Conservation (phyloP, 2,329 filamentous ascomycete species). For the Setomelanomma holmii region DNA sequence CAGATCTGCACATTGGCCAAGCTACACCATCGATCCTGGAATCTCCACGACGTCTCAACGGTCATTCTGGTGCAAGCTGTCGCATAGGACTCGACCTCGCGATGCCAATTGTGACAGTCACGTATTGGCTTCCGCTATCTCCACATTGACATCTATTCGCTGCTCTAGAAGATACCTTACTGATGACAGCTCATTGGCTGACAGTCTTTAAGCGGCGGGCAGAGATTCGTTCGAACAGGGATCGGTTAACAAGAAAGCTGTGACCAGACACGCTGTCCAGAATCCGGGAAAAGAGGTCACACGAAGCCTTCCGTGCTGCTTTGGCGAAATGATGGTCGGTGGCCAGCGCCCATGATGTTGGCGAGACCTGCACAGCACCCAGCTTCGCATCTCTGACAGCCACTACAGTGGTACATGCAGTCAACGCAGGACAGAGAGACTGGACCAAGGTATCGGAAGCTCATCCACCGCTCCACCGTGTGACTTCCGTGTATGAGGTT, state of each 20-base stretch:
- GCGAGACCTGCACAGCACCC: constrained; percentile 21
- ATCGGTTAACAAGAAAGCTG: constrained; percentile 27
- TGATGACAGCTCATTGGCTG: constrained; percentile 17
- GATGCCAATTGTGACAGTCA: neutral
- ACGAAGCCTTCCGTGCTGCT: constrained; percentile 24
- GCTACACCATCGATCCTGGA: constrained; percentile 20
- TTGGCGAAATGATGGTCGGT: constrained; percentile 18
- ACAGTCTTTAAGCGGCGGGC: constrained; percentile 28
- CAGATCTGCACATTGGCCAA: constrained; percentile 13
- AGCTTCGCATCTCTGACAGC: constrained; percentile 16
- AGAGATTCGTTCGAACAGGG: constrained; percentile 23
- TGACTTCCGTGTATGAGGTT: constrained; percentile 17
- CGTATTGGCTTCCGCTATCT: neutral
- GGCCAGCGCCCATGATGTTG: constrained; percentile 13
- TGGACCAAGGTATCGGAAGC: constrained; percentile 17
- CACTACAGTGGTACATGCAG: constrained; percentile 6
- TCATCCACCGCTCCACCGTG: constrained; percentile 8
- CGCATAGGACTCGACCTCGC: neutral
- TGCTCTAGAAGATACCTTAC: constrained; percentile 11
- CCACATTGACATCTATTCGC: constrained; percentile 4
- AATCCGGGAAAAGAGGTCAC: constrained; percentile 25
- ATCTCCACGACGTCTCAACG: constrained; percentile 13
- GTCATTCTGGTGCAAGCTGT: neutral
- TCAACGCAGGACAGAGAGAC: constrained; percentile 3
- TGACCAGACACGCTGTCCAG: constrained; percentile 15